phyloP scores from a whole-genome alignment of 345 rosid species.

The Populus deltoides region DNA sequence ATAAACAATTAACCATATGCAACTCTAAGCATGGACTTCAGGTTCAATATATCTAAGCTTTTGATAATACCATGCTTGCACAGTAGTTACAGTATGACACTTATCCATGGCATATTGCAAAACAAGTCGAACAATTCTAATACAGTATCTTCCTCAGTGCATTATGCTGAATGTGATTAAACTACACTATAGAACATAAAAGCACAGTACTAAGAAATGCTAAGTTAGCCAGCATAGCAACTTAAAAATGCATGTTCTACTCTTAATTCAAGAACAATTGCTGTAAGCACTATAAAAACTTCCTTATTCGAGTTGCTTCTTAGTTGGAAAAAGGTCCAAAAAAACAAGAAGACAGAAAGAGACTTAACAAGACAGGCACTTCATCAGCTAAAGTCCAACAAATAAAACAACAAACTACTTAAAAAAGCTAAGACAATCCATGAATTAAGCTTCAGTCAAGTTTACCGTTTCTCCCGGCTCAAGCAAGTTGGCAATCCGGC shows the following conservation, averaged over 20 bases:
- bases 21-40: neutral
- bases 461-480: constrained; percentile 92
- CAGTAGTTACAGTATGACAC: neutral
- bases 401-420: neutral
- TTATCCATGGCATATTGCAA: neutral
- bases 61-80: neutral
- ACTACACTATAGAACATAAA: too few species aligned
- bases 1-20: neutral
- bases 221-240: too few species aligned
- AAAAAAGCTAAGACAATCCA: neutral
- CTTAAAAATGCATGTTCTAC: neutral
- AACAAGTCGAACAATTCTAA: neutral
- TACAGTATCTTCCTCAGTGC: neutral
- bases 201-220: too few species aligned
- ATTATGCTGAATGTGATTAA: too few species aligned
- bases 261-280: too few species aligned
- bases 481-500: constrained; percentile 79
- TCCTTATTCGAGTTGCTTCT: too few species aligned
- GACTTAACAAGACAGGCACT: too few species aligned
- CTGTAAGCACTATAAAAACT: too few species aligned
- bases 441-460: neutral
- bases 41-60: neutral
- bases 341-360: too few species aligned
- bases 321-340: too few species aligned
- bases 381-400: neutral